Percentiles rank a stretch among this genome's conserved stretches.
phyloP scores from a whole-genome alignment of 768 basidiomycete species.

The Phaeotremella skinneri region DNA sequence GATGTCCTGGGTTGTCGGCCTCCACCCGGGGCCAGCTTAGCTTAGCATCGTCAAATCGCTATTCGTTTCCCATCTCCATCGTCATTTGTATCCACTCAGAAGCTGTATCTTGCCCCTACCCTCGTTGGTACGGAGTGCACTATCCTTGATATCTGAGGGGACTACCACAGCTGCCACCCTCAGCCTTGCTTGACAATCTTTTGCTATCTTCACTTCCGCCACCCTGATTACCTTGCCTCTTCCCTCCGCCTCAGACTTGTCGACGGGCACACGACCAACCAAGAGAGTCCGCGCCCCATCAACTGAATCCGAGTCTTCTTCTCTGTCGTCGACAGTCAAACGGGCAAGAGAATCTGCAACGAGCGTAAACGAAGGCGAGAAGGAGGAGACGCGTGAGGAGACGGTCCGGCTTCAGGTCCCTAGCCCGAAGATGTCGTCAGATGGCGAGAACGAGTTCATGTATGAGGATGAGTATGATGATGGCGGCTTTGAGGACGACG shows the following conservation, averaged over 20 bases:
- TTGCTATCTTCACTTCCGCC: not conserved
- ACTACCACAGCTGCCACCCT: too few species aligned
- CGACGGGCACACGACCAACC: not conserved
- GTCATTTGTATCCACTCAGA: too few species aligned
- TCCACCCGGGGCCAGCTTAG: too few species aligned
- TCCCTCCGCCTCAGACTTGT: not conserved
- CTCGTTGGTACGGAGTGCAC: too few species aligned
- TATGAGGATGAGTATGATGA: conserved; percentile 31
- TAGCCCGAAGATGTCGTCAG: conserved; percentile 38
- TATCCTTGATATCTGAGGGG: too few species aligned
- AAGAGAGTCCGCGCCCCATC: not conserved
- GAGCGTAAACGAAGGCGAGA: not conserved
- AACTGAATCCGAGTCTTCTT: not conserved
- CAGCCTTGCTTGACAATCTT: not conserved
- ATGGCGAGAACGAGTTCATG: conserved; percentile 31
- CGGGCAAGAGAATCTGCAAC: not conserved
- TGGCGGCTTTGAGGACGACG: conserved; percentile 25
- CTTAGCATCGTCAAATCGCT: conserved; percentile 5
- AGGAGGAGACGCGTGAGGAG: conserved; percentile 23
- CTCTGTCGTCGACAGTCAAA: not conserved
- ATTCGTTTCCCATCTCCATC: not conserved
- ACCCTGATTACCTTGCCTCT: not conserved
- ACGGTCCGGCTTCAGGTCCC: conserved; percentile 4
- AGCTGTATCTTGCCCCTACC: too few species aligned
- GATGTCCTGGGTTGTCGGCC: too few species aligned